These are phyloP conservation scores for Trypanosomatidae sp. DNA, from an alignment of 208 protist species.

Conservation along the genomic window DNA sequence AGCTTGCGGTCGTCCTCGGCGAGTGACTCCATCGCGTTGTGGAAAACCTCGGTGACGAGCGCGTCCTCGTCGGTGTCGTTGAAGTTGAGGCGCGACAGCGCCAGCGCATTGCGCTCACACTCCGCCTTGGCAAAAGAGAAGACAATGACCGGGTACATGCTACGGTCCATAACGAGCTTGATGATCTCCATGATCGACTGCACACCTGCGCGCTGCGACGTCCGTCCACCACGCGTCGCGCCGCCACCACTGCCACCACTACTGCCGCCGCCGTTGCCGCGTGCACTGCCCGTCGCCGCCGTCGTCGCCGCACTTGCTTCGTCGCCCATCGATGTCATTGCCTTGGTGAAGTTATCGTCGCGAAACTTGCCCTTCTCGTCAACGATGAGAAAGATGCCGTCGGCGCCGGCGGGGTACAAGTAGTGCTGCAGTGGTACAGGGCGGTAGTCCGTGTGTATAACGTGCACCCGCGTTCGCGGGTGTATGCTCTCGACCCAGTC, in stretches of 20 bases:
- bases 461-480: constrained; percentile 94
- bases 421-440: constrained; percentile 99
- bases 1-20: constrained; percentile 89
- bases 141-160: constrained; percentile 97
- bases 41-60: constrained; percentile 90
- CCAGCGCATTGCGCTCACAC: constrained; percentile 94
- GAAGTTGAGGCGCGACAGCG: constrained; percentile 92
- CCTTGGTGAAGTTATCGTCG: constrained; percentile 95
- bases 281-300: constrained; percentile 4
- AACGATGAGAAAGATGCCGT: constrained; percentile 95
- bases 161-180: constrained; percentile 94
- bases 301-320: constrained; percentile 8
- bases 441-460: constrained; percentile 99
- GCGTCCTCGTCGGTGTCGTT: constrained; percentile 91
- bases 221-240: constrained; percentile 6
- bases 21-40: constrained; percentile 93
- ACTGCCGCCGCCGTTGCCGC: constrained; percentile 5
- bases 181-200: constrained; percentile 92
- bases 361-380: constrained; percentile 93
- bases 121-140: constrained; percentile 98
- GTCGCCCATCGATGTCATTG: constrained; percentile 77
- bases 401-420: constrained; percentile 94
- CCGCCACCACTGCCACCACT: constrained; percentile 4
- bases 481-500: constrained; percentile 98
- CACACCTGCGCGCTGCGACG: constrained; percentile 10